phyloP scores from a whole-genome alignment of 768 basidiomycete species.

The Lentinula boryana region DNA sequence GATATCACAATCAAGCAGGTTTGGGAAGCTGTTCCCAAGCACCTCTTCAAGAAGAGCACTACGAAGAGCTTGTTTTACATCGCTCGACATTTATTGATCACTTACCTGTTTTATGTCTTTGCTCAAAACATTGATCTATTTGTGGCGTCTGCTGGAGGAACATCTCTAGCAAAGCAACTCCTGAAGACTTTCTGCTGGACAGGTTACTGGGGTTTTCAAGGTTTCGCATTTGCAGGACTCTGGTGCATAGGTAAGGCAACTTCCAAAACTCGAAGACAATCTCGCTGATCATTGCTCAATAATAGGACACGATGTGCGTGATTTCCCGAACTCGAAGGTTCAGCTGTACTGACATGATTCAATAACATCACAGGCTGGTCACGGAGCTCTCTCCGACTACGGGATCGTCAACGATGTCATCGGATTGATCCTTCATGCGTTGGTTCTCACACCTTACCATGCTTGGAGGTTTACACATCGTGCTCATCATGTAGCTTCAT shows the following conservation, averaged over 20 bases:
- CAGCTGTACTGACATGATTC: background rate
- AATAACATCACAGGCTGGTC: conserved; percentile 33
- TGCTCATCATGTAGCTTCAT: conserved; percentile 49
- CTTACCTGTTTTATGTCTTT: conserved; percentile 30
- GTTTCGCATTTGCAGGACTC: conserved; percentile 35
- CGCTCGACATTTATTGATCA: conserved; percentile 33
- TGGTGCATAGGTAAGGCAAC: conserved; percentile 32
- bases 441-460: conserved; percentile 52
- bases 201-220: conserved; percentile 47
- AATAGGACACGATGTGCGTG: conserved; percentile 37
- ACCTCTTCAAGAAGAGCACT: conserved; percentile 41
- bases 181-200: conserved; percentile 31
- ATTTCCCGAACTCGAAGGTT: background rate
- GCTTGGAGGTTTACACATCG: conserved; percentile 65
- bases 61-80: conserved; percentile 37
- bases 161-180: conserved; percentile 8
- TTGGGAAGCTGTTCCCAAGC: conserved; percentile 40
- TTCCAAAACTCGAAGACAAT: background rate
- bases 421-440: conserved; percentile 38
- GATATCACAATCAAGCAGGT: conserved; percentile 34
- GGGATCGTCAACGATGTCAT: conserved; percentile 28
- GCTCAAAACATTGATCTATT: conserved; percentile 28
- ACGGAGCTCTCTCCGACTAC: conserved; percentile 39
- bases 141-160: conserved; percentile 2
- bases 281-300: background rate